A percentile compares a stretch with the other conserved stretches of the same genome.
Evolutionary conservation across 192 early-diverging fungal species (phyloP).

Genomic region (Mortierella antarctica): DNA sequence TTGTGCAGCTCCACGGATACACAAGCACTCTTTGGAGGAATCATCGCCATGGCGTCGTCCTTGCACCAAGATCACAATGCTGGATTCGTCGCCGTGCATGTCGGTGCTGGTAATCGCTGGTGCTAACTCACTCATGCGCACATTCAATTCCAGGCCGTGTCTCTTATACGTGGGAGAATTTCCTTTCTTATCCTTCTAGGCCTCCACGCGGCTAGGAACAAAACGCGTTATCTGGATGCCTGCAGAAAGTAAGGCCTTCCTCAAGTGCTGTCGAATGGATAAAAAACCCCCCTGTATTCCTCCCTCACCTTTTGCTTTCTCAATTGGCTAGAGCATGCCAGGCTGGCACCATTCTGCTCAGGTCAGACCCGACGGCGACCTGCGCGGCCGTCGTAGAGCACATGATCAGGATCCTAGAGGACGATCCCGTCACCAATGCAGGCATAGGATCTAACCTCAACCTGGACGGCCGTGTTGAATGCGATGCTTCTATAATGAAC

Average conservation of each 20-base stretch:
- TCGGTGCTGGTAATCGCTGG: conserved; percentile 55
- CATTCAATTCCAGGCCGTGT: background rate
- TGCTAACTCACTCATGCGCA: background rate
- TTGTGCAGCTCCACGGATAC: background rate
- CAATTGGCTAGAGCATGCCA: conserved; percentile 45
- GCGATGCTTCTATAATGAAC: conserved; percentile 88
- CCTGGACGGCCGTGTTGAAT: conserved; percentile 78
- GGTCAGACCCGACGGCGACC: conserved; percentile 3
- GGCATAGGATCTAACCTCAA: conserved; percentile 84
- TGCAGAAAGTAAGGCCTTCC: conserved; percentile 38
- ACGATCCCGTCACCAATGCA: conserved; percentile 59
- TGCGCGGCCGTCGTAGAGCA: conserved; percentile 48
- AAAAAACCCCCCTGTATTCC: background rate
- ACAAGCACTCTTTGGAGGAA: background rate
- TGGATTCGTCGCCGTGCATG: conserved; percentile 64
- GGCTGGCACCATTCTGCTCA: conserved; percentile 37
- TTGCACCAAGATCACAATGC: background rate
- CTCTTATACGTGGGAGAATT: background rate
- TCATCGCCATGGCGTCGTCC: background rate
- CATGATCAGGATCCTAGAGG: conserved; percentile 56
- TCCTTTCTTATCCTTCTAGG: conserved; percentile 9
- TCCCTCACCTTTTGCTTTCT: background rate
- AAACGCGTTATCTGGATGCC: conserved; percentile 28
- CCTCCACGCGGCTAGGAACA: conserved; percentile 43
- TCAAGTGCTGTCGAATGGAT: background rate